Evolutionary conservation across 1,139 yeast genomes (phyloP).

Genomic region (Geotrichum phurueaensis): DNA sequence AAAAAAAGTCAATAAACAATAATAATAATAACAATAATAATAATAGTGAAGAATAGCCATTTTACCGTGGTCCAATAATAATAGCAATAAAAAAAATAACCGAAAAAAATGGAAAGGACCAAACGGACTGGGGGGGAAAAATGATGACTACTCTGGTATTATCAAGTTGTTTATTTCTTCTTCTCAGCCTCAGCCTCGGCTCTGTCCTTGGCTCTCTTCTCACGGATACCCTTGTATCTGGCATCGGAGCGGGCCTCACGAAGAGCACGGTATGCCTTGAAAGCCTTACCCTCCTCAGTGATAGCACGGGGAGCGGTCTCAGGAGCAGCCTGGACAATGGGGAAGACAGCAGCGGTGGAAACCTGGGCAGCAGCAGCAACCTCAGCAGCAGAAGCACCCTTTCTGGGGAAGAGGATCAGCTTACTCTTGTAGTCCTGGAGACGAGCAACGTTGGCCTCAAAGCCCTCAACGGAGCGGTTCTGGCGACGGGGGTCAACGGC

Average conservation of each 20-base stretch:
- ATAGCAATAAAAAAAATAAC: neutral
- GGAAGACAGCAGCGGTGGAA: constrained; percentile 79
- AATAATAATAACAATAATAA: too few relatives aligned
- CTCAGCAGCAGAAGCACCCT: constrained; percentile 56
- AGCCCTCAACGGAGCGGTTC: constrained; percentile 95
- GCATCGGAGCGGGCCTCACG: constrained; percentile 92
- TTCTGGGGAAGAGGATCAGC: constrained; percentile 84
- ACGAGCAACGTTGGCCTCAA: constrained; percentile 92
- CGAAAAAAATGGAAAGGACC: neutral
- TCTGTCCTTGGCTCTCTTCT: constrained; percentile 91
- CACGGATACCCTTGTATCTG: constrained; percentile 92
- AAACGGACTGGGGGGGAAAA: neutral
- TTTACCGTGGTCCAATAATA: neutral
- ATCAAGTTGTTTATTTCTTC: constrained; percentile 62
- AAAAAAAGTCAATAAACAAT: neutral
- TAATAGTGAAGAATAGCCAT: neutral
- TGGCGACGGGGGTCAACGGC: constrained; percentile 99
- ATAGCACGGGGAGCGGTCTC: constrained; percentile 89
- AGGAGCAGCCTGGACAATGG: constrained; percentile 71
- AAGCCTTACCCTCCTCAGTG: constrained; percentile 66
- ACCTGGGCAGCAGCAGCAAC: constrained; percentile 62
- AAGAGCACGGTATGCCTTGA: constrained; percentile 83
- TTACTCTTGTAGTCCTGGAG: constrained; percentile 93
- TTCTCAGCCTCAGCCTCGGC: constrained; percentile 99
- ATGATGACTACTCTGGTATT: too few relatives aligned